phyloP scores from a whole-genome alignment of 2,329 filamentous ascomycete genomes.

The Cladosporium sp. region DNA sequence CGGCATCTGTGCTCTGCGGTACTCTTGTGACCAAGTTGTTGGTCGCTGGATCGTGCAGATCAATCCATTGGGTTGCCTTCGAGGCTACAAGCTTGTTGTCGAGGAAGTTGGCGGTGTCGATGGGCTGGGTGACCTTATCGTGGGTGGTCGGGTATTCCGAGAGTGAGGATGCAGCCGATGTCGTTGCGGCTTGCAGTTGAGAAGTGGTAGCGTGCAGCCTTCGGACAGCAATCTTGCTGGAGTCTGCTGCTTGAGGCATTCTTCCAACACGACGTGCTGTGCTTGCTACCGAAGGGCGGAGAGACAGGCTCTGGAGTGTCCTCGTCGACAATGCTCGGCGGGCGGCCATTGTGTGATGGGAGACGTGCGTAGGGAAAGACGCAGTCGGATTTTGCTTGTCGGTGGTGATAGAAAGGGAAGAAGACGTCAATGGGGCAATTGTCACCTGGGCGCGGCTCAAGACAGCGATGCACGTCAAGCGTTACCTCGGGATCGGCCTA shows the following conservation, averaged over 20 bases:
- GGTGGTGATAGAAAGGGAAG: not conserved
- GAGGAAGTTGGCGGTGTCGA: conserved; percentile 75
- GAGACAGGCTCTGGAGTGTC: conserved; percentile 38
- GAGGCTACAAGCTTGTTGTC: conserved; percentile 74
- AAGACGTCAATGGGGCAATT: not conserved
- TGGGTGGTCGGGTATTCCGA: conserved; percentile 65
- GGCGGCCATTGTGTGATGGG: conserved; percentile 37
- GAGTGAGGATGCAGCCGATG: conserved; percentile 48
- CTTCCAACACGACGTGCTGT: conserved; percentile 30
- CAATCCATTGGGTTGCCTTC: conserved; percentile 67
- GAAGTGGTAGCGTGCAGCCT: conserved; percentile 53
- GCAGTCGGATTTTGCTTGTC: not conserved
- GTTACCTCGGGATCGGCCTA: not conserved
- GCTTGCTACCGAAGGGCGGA: conserved; percentile 33
- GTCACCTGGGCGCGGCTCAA: not conserved
- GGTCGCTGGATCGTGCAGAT: conserved; percentile 76
- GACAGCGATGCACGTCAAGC: not conserved
- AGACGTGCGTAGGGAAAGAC: not conserved
- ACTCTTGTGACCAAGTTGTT: conserved; percentile 82
- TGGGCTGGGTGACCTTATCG: conserved; percentile 62
- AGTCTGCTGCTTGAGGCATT: conserved; percentile 36
- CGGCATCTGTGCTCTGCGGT: conserved; percentile 73
- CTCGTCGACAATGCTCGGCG: conserved; percentile 40
- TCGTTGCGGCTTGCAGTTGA: conserved; percentile 47
- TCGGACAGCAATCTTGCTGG: conserved; percentile 38